phyloP scores from a whole-genome alignment of 2,329 filamentous ascomycete species.

The Zymoseptoria ardabiliae region DNA sequence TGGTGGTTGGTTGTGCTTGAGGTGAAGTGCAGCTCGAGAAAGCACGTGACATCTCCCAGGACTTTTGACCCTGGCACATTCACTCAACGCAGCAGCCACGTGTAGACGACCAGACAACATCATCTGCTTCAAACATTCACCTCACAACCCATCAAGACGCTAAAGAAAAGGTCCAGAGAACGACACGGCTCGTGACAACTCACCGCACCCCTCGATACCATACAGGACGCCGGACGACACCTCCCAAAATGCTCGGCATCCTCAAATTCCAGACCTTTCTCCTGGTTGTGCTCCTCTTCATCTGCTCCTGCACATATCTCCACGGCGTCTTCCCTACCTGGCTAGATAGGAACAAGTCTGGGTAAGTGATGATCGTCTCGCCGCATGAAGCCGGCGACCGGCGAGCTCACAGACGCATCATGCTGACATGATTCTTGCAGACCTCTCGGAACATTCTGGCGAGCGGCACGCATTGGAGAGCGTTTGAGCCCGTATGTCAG shows the following conservation, averaged over 20 bases:
- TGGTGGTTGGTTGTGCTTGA: not conserved
- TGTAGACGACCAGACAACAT: conserved; percentile 1
- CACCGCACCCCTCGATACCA: not conserved
- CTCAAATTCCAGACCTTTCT: conserved; percentile 99
- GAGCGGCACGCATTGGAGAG: conserved; percentile 87
- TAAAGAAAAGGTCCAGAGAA: not conserved
- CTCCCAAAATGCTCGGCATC: conserved; percentile 66
- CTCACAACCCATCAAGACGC: not conserved
- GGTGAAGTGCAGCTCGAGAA: not conserved
- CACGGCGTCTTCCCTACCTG: conserved; percentile 84
- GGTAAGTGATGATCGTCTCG: conserved; percentile 47
- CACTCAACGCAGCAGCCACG: not conserved
- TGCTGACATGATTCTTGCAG: conserved; percentile 2
- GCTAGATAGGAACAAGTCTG: conserved; percentile 88
- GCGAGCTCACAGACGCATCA: not conserved
- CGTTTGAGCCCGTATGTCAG: conserved; percentile 91
- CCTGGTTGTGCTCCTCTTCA: conserved; percentile 85
- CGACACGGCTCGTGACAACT: not conserved
- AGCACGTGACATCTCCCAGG: not conserved
- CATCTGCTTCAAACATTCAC: not conserved
- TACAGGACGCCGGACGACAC: not conserved
- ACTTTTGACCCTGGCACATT: not conserved
- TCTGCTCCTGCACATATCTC: conserved; percentile 91
- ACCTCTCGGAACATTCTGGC: conserved; percentile 79
- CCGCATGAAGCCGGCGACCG: too few species aligned